Percentiles rank a stretch among this genome's conserved stretches.
phyloP scores from a whole-genome alignment of 129 eudicot species.

The Escallonia herrerae region DNA sequence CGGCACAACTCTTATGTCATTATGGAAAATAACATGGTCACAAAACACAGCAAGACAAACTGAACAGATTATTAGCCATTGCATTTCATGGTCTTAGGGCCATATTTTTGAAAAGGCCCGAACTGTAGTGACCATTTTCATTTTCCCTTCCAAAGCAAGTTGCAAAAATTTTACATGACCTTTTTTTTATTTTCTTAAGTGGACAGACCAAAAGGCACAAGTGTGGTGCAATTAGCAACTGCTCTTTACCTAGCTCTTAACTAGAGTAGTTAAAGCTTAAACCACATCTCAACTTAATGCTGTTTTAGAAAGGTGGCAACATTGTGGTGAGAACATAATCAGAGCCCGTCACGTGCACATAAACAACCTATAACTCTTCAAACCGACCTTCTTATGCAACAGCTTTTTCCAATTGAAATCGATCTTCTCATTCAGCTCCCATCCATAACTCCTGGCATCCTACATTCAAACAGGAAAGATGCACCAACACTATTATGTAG shows the following conservation, averaged over 20 bases:
- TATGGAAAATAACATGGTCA: no score
- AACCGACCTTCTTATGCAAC: constrained; percentile 77
- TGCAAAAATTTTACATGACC: neutral
- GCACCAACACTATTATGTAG: neutral
- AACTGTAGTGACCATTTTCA: neutral
- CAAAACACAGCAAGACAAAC: no score
- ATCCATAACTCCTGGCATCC: constrained; percentile 88
- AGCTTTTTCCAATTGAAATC: constrained; percentile 98
- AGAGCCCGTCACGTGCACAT: neutral
- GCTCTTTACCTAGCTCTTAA: neutral
- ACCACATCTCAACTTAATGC: neutral
- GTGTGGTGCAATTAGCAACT: neutral
- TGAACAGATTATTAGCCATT: no score
- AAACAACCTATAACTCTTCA: neutral
- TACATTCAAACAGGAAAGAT: constrained; percentile 21
- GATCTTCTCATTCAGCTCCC: constrained; percentile 86
- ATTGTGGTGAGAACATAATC: neutral
- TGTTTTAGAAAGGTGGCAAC: neutral
- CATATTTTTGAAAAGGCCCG: no score
- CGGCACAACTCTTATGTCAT: no score
- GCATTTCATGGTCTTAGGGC: no score
- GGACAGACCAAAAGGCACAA: neutral
- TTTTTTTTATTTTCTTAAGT: no score
- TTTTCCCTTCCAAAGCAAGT: neutral
- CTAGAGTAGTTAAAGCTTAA: neutral